Conservation (phyloP, 345 rosid species). For the Citrus inodora region DNA sequence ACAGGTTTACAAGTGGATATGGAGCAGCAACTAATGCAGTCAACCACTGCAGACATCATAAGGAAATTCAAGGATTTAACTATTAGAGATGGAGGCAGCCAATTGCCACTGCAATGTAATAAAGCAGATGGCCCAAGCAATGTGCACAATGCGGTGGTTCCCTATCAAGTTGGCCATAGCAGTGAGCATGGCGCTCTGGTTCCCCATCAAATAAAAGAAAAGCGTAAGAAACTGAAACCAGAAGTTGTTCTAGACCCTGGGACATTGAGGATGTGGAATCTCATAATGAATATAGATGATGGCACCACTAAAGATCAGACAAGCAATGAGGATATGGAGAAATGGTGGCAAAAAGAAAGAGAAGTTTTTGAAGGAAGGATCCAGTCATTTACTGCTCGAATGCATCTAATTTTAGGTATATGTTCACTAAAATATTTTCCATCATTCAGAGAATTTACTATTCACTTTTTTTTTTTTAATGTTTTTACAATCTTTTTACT, state of each 20-base stretch:
- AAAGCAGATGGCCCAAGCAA: neutral
- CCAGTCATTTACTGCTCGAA: constrained; percentile 25
- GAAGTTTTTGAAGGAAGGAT: constrained; percentile 23
- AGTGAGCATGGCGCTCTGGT: constrained; percentile 8
- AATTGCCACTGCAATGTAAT: neutral
- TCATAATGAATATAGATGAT: constrained; percentile 22
- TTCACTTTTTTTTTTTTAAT: neutral
- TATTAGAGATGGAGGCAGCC: constrained; percentile 6
- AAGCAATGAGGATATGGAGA: constrained; percentile 18
- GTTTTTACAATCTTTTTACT: neutral
- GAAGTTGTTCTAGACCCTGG: constrained; percentile 37
- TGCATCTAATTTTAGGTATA: constrained; percentile 48
- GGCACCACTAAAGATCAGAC: constrained; percentile 2
- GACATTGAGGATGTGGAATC: constrained; percentile 39
- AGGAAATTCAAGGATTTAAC: constrained; percentile 1
- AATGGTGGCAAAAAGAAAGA: constrained; percentile 37
- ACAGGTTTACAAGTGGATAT: neutral
- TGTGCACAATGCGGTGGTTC: constrained; percentile 13
- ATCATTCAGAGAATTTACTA: neutral
- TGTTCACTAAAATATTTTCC: neutral
- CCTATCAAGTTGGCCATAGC: neutral
- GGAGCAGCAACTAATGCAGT: neutral
- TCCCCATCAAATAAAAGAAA: constrained; percentile 15
- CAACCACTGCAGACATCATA: neutral
- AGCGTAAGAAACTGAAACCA: neutral